Conservation (phyloP, 1,284 basidiomycete species). For the Boletellus dicymbophilus region DNA sequence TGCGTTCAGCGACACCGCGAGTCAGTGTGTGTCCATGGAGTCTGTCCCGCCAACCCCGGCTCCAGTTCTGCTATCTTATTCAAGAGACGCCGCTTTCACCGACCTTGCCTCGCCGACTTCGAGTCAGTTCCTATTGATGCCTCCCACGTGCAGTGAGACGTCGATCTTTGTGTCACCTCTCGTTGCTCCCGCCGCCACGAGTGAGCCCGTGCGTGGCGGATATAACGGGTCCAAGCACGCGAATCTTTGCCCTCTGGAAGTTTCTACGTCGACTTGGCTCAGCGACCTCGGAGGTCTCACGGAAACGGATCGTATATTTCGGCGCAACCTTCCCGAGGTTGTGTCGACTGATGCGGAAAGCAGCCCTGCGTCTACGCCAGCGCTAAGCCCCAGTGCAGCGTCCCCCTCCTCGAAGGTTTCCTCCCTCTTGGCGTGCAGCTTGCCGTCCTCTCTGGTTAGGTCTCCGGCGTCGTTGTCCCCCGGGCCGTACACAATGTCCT, state of each 20-base stretch:
- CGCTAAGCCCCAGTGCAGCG: slow-evolving; percentile 23
- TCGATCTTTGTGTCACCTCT: slow-evolving; percentile 13
- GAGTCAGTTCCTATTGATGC: slow-evolving; percentile 33
- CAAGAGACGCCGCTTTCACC: slow-evolving; percentile 5
- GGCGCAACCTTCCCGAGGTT: slow-evolving; percentile 19
- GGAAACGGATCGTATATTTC: slow-evolving; percentile 35
- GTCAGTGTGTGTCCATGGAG: slow-evolving; percentile 7
- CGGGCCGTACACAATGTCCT: slow-evolving; percentile 14
- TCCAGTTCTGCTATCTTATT: slow-evolving; percentile 6
- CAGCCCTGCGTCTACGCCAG: slow-evolving; percentile 29
- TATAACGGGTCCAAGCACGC: slow-evolving; percentile 9
- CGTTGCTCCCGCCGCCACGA: slow-evolving; percentile 4
- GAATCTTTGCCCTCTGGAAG: slow-evolving; percentile 21
- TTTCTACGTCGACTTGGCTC: slow-evolving; percentile 32
- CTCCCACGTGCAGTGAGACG: slow-evolving; percentile 19
- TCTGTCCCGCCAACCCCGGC: slow-evolving; percentile 10
- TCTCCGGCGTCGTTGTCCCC: slow-evolving; percentile 19
- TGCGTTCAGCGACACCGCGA: slow-evolving; percentile 16
- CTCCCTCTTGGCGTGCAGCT: slow-evolving; percentile 15
- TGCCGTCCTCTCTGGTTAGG: slow-evolving; percentile 14
- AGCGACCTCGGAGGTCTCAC: slow-evolving; percentile 35
- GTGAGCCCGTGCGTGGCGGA: slow-evolving; percentile 7
- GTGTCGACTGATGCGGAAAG: slow-evolving; percentile 15
- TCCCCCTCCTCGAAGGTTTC: slow-evolving; percentile 22
- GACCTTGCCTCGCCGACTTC: slow-evolving; percentile 33